Conservation (phyloP, 495 filamentous ascomycete species). For the Chaetomium tenue region DNA sequence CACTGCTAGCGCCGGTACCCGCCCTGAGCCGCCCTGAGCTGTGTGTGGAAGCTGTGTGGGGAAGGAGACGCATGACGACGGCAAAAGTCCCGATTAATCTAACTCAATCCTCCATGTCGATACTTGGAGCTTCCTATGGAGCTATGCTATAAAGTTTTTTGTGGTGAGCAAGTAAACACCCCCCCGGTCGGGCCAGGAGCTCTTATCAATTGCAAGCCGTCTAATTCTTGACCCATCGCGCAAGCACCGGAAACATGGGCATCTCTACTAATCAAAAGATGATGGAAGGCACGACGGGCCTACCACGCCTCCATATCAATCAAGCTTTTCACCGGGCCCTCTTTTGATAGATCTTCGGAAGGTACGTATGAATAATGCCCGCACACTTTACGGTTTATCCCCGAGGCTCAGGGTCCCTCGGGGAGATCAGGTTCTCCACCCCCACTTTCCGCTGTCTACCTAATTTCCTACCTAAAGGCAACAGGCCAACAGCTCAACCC, state of each 20-base stretch:
- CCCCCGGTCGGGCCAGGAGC: not conserved
- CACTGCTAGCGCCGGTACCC: not conserved
- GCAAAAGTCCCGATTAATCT: constrained; percentile 6
- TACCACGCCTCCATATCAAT: not conserved
- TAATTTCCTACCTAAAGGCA: too few relatives aligned
- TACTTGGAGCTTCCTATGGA: too few relatives aligned
- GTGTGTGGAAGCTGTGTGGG: not conserved
- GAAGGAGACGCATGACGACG: not conserved
- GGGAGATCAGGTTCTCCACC: not conserved
- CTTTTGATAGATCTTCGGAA: too few relatives aligned
- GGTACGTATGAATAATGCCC: not conserved
- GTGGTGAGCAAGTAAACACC: not conserved
- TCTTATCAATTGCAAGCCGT: constrained; percentile 7
- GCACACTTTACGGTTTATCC: too few relatives aligned
- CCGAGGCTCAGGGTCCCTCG: not conserved
- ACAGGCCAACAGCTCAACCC: too few relatives aligned
- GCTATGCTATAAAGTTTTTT: not conserved
- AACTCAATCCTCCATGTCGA: not conserved
- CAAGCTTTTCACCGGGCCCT: too few relatives aligned
- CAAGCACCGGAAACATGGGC: not conserved
- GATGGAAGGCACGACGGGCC: not conserved
- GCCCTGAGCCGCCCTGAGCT: not conserved
- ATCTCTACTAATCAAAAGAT: not conserved
- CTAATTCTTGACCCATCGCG: constrained; percentile 3
- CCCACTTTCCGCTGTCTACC: not conserved